Evolutionary conservation across 1,139 yeast genomes (phyloP), one percentile per base, ranked within the genome.

Genomic region (Geotrichum candidum): DNA sequence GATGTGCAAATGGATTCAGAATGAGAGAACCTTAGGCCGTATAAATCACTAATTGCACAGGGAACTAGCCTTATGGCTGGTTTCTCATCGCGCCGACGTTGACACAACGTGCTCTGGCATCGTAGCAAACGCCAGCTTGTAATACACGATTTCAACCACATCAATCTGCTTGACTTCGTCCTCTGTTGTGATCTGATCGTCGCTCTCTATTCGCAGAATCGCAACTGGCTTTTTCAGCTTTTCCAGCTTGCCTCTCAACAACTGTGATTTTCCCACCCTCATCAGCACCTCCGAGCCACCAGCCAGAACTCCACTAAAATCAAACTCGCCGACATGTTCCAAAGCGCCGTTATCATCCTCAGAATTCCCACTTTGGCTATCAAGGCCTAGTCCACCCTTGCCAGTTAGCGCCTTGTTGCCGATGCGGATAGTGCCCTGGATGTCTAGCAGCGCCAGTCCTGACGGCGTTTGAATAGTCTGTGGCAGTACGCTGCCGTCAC

Each of bases 181-280:
- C 27, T 58, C 56, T 50, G 56, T 5, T 60, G 51, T 35, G 46
- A 61, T 23, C 59, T 51, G 45, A 22, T 61, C 62, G 0, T 59
- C 57, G 3, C 56, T 64, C 6, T 61, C 63, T 66, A 67, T 63
- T 53, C 68, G 63, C 41, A 74, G 51, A 2, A 74, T 63, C 1
- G 79, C 79, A 53, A 76, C 56, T 27, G 79, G 79, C 27, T 67
- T 66, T 35, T 68, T 65, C 54, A 76, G 67, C 53, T 73, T 70
- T 54, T 67, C 70, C 10, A 76, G 61, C 52, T 68, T 70, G 35
- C 79, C 79, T 22, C 73, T 66, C 35, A 76, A 63, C 22, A 72
- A 64, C 66, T 76, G 78, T 51, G 72, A 72, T 22, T 64, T 65
- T 6, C 77, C 79, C 2, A 76, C 67, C 13, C 68, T 67, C 57